These are phyloP conservation scores for Hyphodiscus sp. DNA, from an alignment of 2,329 filamentous ascomycete genomes.

Conservation along the genomic window DNA sequence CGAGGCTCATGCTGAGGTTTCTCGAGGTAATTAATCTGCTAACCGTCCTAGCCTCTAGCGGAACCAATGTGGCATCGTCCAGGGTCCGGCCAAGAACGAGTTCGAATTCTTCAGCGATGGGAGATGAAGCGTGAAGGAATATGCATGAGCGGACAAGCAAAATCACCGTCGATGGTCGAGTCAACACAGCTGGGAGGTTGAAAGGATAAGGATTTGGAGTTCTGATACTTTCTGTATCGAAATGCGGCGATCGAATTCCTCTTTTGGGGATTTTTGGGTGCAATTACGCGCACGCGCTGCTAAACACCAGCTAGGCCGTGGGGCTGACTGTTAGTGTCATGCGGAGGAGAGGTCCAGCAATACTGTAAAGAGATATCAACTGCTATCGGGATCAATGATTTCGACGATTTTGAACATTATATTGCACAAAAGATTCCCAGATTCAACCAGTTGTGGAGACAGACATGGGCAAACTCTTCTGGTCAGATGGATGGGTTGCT, in stretches of 20 bases:
- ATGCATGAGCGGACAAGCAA: background rate
- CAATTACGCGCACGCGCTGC: too few relatives aligned
- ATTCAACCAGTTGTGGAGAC: too few relatives aligned
- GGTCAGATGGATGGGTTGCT: too few relatives aligned
- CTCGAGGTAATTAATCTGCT: constrained; percentile 3
- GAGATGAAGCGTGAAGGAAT: background rate
- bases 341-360: too few relatives aligned
- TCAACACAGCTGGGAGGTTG: background rate
- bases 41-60: background rate
- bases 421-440: too few relatives aligned
- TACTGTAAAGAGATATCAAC: too few relatives aligned
- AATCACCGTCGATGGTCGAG: background rate
- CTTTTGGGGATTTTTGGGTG: background rate
- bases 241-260: background rate
- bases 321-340: too few relatives aligned
- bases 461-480: too few relatives aligned
- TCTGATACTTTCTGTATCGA: background rate
- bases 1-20: constrained; percentile 30
- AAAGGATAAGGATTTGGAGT: background rate
- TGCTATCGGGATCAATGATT: too few relatives aligned
- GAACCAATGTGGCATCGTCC: background rate
- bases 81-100: background rate
- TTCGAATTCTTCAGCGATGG: background rate
- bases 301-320: too few relatives aligned
- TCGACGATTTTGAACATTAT: too few relatives aligned